phyloP scores from a whole-genome alignment of 2,329 filamentous ascomycete species.

The Colletotrichum ledebouriae region DNA sequence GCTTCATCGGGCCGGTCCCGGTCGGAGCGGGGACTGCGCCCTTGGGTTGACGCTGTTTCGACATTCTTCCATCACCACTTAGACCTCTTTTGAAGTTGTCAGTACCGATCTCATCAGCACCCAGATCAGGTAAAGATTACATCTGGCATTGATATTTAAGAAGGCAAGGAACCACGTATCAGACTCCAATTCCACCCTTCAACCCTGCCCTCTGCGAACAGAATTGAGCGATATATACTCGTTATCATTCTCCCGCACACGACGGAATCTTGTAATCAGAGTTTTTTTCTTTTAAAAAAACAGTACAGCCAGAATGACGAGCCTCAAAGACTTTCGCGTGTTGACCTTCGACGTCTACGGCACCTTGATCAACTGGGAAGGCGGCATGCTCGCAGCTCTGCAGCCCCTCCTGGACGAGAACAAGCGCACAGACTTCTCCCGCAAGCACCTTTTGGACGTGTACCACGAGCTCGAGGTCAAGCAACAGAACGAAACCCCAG shows the following conservation, averaged over 20 bases:
- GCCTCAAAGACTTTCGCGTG: slow-evolving; percentile 50
- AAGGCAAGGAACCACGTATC: neutral
- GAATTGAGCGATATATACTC: neutral
- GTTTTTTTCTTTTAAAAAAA: neutral
- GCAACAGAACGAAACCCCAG: slow-evolving; percentile 69
- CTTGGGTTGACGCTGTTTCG: slow-evolving; percentile 1
- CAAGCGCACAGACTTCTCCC: slow-evolving; percentile 47
- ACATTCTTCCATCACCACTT: neutral
- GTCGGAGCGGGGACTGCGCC: slow-evolving; percentile 13
- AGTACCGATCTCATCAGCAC: neutral
- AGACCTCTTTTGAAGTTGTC: neutral
- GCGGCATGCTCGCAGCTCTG: slow-evolving; percentile 70
- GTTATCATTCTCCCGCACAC: neutral
- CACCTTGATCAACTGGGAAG: slow-evolving; percentile 85
- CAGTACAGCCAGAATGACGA: slow-evolving; percentile 17
- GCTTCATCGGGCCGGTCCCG: neutral
- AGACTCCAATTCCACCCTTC: neutral
- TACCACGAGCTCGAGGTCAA: slow-evolving; percentile 59
- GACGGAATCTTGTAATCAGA: neutral
- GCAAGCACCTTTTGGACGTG: slow-evolving; percentile 57
- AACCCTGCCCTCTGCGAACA: slow-evolving; percentile 11
- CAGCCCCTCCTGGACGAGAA: slow-evolving; percentile 59
- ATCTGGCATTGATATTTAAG: neutral
- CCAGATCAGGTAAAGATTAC: neutral
- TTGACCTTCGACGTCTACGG: slow-evolving; percentile 86